Base-by-base conservation (phyloP, 345 rosid genomes). In the Excoecaria cochinchinensis region DNA sequence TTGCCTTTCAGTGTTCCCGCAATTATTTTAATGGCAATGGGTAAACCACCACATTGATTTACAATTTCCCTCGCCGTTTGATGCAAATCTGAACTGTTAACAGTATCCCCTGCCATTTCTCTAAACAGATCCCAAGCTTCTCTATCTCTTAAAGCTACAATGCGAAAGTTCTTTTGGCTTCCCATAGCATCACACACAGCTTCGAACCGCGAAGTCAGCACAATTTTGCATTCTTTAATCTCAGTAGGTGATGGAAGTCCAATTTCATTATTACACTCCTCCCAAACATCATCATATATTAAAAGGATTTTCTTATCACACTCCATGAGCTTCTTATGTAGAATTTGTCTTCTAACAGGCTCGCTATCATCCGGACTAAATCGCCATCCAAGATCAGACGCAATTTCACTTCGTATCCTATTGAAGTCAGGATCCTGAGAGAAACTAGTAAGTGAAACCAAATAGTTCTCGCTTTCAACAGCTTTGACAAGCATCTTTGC, bases 211-310 rank as follows among this genome's bases (percentile, higher is more conserved):
- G 70, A 67, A 44, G 52, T 47, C n/a, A 62, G 36, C 8, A 64
- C 12, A 40, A 64, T 64, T 17, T 64, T 39, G 50, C 3, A 19
- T 17, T 21, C 3, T 8, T 64, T 16, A 1, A 13, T 0, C 24
- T 39, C 4, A 36, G 3, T 8, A 13, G 11, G 11, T 39, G 67
- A 36, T 36, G 67, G 67, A 2, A 62, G 16, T 36, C 67, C 67
- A 9, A 62, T 62, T 38, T 14, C 9, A 3, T 36, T 10, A 36
- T 38, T 15, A 0, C 36, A 0, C 67, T 62, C 17, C 1, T 62
- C 21, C 67, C 67, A 62, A 62, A 62, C 67, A 38, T 62, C 67
- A 62, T 62, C 67, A 2, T 36, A 15, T 36, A 62, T 17, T 39
- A 62, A 0, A 4, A 62, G 67, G 15, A 14, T 36, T n/a, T 17